Evolutionary conservation across 805 yeast species (phyloP), one percentile per base, ranked within the genome.

Genomic region (Zygoascus tannicola): DNA sequence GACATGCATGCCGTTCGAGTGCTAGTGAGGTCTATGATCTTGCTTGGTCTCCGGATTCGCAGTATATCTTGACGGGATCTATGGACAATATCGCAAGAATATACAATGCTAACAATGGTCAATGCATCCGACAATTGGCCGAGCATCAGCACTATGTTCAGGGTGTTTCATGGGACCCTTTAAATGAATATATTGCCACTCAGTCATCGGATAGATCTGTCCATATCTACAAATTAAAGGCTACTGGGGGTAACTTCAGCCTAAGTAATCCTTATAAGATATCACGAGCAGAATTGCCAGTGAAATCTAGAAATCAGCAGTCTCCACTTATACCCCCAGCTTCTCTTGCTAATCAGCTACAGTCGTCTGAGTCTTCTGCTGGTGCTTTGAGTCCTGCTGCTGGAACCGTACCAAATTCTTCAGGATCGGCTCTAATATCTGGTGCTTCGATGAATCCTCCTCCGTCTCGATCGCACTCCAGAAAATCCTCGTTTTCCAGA

Each of bases 111-210:
- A 55, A 59, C 1, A 70, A 70, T 2, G 92, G 90, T 0, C 65
- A 67, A 23, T 73, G 78, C 51, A 66, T 81, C 0, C 60, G 68
- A 22, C 81, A 77, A 51, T 68, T 80, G 47, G 75, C 76, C 4
- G 85, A 83, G 46, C 97, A 92, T 62, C 68, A 69, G 38, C 95
- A 88, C 60, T 90, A 85, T 54, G 94, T 92, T 2, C 99, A 92
- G 63, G 99, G 99, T 2, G 90, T 92, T 4, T 70, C 82, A 0
- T 92, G 97, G 97, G 98, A 92, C 59, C 98, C 98, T 5, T 58
- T 68, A 43, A 78, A 81, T 50, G 76, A 81, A 59, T 85, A 63
- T 52, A 62, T 92, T 4, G 85, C 88, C 1, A 82, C 95, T 4
- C 96, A 88, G 60, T 78, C 92, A 21, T 94, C 96, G 10, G 98